These are phyloP conservation scores for Daldinia bambusicola DNA, from an alignment of 495 filamentous ascomycete genomes.

Conservation along the genomic window DNA sequence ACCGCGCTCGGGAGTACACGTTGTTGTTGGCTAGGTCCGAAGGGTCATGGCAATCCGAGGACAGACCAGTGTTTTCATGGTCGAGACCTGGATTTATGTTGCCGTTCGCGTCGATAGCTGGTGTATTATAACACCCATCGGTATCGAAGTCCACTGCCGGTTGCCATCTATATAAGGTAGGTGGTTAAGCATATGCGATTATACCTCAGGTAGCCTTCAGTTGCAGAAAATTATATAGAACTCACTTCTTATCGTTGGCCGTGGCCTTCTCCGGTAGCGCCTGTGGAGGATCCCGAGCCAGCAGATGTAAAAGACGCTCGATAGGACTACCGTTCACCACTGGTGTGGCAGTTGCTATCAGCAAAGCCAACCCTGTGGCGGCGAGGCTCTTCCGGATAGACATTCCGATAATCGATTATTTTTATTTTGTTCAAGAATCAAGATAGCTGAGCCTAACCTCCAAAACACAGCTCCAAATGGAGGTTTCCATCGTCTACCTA, in stretches of 20 bases:
- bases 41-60: conserved; percentile 51
- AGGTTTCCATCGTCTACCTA: conserved; percentile 26
- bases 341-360: conserved; percentile 39
- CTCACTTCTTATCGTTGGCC: conserved; percentile 51
- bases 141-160: conserved; percentile 59
- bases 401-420: conserved; percentile 35
- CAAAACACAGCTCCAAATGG: conserved; percentile 3
- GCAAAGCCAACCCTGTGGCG: conserved; percentile 48
- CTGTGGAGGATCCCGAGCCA: conserved; percentile 41
- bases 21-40: conserved; percentile 59
- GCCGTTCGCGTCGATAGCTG: conserved; percentile 54
- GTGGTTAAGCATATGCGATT: background rate
- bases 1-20: conserved; percentile 57
- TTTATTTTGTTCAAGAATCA: conserved; percentile 18
- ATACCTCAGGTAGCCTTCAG: background rate
- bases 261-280: conserved; percentile 57
- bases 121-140: conserved; percentile 60
- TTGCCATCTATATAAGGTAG: conserved; percentile 47
- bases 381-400: conserved; percentile 49
- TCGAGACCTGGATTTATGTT: conserved; percentile 53
- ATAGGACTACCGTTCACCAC: conserved; percentile 37
- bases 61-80: conserved; percentile 45
- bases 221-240: background rate
- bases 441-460: conserved; percentile 12
- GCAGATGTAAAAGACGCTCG: conserved; percentile 25